These are phyloP conservation scores for Microbotryum violaceum DNA, from an alignment of 1,284 basidiomycete species.

Conservation along the genomic window DNA sequence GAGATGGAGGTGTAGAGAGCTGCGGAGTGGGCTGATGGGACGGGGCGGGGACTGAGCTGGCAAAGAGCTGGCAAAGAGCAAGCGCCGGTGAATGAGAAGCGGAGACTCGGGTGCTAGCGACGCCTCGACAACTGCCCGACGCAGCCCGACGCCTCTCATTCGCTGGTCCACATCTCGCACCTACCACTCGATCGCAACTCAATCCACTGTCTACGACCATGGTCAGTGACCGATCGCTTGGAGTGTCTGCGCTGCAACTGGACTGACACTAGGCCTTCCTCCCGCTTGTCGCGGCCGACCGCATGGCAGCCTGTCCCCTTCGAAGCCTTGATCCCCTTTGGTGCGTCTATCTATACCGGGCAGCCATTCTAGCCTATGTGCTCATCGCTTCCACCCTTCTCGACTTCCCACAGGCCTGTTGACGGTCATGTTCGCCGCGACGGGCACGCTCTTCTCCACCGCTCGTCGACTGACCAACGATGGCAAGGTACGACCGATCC, in stretches of 20 bases:
- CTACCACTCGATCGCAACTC: background rate
- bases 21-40: background rate
- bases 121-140: too few species aligned
- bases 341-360: constrained; percentile 44
- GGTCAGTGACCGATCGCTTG: background rate
- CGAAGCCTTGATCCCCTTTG: constrained; percentile 90
- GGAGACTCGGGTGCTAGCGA: too few species aligned
- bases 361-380: constrained; percentile 2
- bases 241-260: background rate
- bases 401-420: constrained; percentile 55
- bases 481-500: constrained; percentile 61
- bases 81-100: too few species aligned
- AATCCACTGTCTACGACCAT: background rate
- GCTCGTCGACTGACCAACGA: constrained; percentile 72
- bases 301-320: constrained; percentile 66
- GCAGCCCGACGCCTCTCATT: too few species aligned
- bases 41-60: too few species aligned
- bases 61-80: too few species aligned
- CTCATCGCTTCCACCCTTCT: background rate
- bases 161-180: too few species aligned
- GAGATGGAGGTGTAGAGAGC: background rate
- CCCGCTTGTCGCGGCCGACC: background rate
- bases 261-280: too few species aligned
- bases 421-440: constrained; percentile 77
- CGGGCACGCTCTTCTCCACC: constrained; percentile 73